Conservation (phyloP, 164 flowering plant genomes). For the Vitis vinifera region DNA sequence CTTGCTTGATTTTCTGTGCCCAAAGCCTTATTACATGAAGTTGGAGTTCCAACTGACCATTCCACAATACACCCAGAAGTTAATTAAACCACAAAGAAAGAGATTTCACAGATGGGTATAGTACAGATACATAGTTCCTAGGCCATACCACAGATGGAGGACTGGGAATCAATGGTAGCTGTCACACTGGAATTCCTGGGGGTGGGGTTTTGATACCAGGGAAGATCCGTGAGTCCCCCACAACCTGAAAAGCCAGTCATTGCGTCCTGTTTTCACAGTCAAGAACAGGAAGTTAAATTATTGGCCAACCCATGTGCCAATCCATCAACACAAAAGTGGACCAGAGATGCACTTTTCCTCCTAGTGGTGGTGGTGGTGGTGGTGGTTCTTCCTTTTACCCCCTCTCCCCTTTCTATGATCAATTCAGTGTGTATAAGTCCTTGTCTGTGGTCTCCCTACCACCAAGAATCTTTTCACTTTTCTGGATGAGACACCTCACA, state of each 20-base stretch:
- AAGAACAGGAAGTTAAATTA: background rate
- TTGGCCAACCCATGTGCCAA: no score
- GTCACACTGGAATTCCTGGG: slow-evolving; percentile 31
- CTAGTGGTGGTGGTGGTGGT: no score
- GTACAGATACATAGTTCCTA: no score
- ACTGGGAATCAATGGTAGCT: slow-evolving; percentile 55
- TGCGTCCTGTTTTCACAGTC: slow-evolving; percentile 30
- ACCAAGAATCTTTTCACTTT: no score
- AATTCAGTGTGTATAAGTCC: no score
- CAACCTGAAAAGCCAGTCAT: slow-evolving; percentile 24
- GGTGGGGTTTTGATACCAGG: slow-evolving; percentile 33
- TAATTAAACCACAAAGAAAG: background rate
- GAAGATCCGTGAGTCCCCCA: slow-evolving; percentile 26
- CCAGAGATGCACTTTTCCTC: no score
- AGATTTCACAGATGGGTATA: no score
- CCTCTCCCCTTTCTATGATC: no score
- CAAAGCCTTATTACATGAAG: slow-evolving; percentile 39
- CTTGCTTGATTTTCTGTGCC: slow-evolving; percentile 31
- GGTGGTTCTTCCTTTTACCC: no score
- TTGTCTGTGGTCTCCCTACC: no score
- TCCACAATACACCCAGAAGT: slow-evolving; percentile 18
- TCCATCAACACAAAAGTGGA: no score
- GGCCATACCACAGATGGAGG: slow-evolving; percentile 62
- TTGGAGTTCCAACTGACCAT: slow-evolving; percentile 56
- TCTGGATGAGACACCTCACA: no score